phyloP scores from a whole-genome alignment of 2,329 filamentous ascomycete genomes.

The Dactylonectria estremocensis region DNA sequence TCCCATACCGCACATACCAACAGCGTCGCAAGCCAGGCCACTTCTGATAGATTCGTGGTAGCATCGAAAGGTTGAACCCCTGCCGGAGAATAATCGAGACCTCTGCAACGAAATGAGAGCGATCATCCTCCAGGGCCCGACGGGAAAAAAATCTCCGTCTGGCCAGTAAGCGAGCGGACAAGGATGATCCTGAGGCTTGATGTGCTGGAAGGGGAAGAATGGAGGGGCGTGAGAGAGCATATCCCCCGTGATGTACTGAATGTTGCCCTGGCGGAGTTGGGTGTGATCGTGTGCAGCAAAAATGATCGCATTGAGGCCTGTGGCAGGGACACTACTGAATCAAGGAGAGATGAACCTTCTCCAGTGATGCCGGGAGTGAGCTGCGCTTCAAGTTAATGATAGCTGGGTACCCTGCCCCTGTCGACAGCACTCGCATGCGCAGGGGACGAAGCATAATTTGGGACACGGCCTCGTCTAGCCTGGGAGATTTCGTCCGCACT shows the following conservation, averaged over 20 bases:
- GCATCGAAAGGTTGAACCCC: conserved; percentile 19
- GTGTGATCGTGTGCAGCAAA: conserved; percentile 38
- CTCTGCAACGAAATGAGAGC: conserved; percentile 30
- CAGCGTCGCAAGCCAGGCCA: conserved; percentile 24
- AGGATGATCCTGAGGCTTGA: conserved; percentile 15
- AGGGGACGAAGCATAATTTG: conserved; percentile 19
- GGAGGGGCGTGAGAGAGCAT: conserved; percentile 18
- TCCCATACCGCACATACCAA: conserved; percentile 5
- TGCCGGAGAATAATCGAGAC: conserved; percentile 35
- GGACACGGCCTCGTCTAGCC: conserved; percentile 27
- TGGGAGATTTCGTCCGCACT: conserved; percentile 28
- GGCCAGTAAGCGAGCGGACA: conserved; percentile 24
- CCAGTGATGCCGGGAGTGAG: conserved; percentile 32
- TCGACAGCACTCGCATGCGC: conserved; percentile 15
- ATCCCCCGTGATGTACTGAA: conserved; percentile 14
- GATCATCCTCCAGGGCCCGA: conserved; percentile 24
- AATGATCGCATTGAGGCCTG: conserved; percentile 35
- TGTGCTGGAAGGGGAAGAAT: conserved; percentile 18
- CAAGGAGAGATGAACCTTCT: conserved; percentile 35
- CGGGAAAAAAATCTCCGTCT: conserved; percentile 40
- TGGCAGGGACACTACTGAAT: conserved; percentile 36
- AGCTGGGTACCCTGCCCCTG: conserved; percentile 21
- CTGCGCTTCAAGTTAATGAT: conserved; percentile 28
- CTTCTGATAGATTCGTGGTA: conserved; percentile 28
- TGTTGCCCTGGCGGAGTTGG: conserved; percentile 18